phyloP scores from a whole-genome alignment of 257 asterid species.

The Solanum phureja region DNA sequence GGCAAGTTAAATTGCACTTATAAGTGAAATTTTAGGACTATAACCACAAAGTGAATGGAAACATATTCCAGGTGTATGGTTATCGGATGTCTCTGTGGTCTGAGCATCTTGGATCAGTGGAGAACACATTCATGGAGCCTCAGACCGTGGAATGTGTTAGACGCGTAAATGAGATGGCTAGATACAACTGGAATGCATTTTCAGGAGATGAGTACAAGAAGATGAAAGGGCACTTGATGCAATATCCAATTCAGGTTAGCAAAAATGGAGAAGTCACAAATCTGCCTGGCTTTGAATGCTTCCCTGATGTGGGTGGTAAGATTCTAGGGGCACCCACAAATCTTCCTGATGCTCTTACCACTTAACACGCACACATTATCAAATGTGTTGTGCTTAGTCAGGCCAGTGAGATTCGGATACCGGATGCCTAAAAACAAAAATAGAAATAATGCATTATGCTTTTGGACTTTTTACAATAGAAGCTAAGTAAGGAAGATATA shows the following conservation, averaged over 20 bases:
- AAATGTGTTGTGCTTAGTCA: neutral
- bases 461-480: neutral
- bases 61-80: slow-evolving; percentile 43
- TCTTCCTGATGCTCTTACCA: slow-evolving; percentile 85
- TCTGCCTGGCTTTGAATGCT: slow-evolving; percentile 45
- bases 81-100: slow-evolving; percentile 18
- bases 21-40: neutral
- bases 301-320: slow-evolving; percentile 74
- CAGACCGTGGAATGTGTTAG: slow-evolving; percentile 36
- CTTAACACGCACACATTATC: slow-evolving; percentile 11
- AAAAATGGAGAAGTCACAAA: slow-evolving; percentile 42
- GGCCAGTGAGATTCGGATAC: neutral
- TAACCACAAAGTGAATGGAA: neutral
- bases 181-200: slow-evolving; percentile 55
- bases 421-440: neutral
- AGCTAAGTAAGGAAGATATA: neutral
- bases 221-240: slow-evolving; percentile 59
- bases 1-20: neutral
- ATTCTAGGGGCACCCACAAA: slow-evolving; percentile 58
- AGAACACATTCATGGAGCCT: slow-evolving; percentile 33
- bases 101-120: slow-evolving; percentile 39
- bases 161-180: slow-evolving; percentile 40
- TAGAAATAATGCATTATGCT: neutral
- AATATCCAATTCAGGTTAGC: slow-evolving; percentile 44
- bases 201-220: slow-evolving; percentile 32